These are phyloP conservation scores for Hemileccinum rubropunctum DNA, from an alignment of 768 basidiomycete species.

Conservation along the genomic window DNA sequence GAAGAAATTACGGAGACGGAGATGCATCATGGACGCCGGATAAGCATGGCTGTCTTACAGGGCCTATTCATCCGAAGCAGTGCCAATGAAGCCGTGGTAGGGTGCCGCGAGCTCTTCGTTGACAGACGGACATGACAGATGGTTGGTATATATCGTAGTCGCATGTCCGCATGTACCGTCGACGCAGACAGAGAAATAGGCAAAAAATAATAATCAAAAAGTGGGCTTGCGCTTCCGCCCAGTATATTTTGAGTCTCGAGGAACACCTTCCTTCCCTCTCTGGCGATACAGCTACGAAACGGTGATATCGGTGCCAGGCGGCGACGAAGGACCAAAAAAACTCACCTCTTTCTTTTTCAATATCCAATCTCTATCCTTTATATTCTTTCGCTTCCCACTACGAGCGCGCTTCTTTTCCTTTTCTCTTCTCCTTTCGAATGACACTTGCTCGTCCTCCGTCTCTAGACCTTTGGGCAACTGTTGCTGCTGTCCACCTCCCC, in stretches of 20 bases:
- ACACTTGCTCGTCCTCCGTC: slow-evolving; percentile 60
- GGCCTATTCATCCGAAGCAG: slow-evolving; percentile 86
- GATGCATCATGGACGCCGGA: slow-evolving; percentile 47
- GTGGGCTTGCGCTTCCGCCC: slow-evolving; percentile 81
- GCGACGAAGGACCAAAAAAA: slow-evolving; percentile 1
- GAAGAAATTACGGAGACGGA: slow-evolving; percentile 53
- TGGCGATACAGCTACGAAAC: slow-evolving; percentile 67
- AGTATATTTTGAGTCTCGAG: slow-evolving; percentile 84
- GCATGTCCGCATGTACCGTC: slow-evolving; percentile 2
- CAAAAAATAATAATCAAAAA: slow-evolving; percentile 54
- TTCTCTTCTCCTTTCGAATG: slow-evolving; percentile 79
- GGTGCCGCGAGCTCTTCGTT: slow-evolving; percentile 43
- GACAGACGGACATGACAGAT: slow-evolving; percentile 27
- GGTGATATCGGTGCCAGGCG: slow-evolving; percentile 1
- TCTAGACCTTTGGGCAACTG: slow-evolving; percentile 77
- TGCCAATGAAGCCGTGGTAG: slow-evolving; percentile 52
- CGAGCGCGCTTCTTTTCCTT: slow-evolving; percentile 55
- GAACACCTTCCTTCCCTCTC: slow-evolving; percentile 83
- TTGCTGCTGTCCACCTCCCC: slow-evolving; percentile 52
- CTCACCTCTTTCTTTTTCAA: slow-evolving; percentile 93
- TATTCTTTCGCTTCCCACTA: slow-evolving; percentile 63
- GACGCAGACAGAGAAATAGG: not conserved
- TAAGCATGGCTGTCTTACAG: slow-evolving; percentile 97
- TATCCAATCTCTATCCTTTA: slow-evolving; percentile 90
- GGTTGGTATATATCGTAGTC: slow-evolving; percentile 9